Evolutionary conservation across 208 protist genomes (phyloP).

Genomic region (Crithidia bombi): DNA sequence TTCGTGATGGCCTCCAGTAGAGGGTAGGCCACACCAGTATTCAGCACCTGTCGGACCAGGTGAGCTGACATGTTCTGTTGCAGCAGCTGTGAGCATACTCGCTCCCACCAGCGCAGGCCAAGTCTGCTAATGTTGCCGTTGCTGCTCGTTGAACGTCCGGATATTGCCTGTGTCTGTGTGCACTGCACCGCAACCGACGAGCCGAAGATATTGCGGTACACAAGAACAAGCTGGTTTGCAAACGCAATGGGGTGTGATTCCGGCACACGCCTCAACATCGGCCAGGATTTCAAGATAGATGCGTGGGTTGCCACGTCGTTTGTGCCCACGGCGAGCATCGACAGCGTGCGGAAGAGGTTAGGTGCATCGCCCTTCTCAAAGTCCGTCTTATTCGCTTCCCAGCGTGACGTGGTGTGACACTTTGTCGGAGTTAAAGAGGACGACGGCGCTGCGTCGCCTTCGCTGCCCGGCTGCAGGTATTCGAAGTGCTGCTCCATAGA

Average conservation of each 20-base stretch:
- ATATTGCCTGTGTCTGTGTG: background rate
- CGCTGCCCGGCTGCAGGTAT: background rate
- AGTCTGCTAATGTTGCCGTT: background rate
- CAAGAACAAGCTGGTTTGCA: conserved; percentile 26
- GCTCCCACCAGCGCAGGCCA: conserved; percentile 29
- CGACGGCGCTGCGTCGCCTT: background rate
- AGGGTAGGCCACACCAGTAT: conserved; percentile 55
- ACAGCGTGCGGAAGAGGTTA: conserved; percentile 14
- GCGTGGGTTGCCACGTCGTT: background rate
- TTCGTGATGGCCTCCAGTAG: conserved; percentile 60
- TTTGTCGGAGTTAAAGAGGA: background rate
- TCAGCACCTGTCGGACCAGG: conserved; percentile 45
- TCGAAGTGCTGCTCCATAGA: conserved; percentile 4
- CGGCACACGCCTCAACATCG: conserved; percentile 24
- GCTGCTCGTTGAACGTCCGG: too few species aligned
- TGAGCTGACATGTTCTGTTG: conserved; percentile 37
- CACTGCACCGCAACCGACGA: background rate
- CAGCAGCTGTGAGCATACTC: conserved; percentile 45
- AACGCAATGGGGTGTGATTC: conserved; percentile 33
- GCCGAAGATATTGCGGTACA: conserved; percentile 26
- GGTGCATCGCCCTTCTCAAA: conserved; percentile 21
- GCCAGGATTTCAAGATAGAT: conserved; percentile 23
- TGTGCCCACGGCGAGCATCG: conserved; percentile 7
- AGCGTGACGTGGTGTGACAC: background rate
- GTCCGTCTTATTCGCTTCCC: background rate